Percentiles rank a stretch among this genome's conserved stretches.
Evolutionary conservation across 495 filamentous ascomycete species (phyloP).

Genomic region (Aspergillus carlsbadensis): DNA sequence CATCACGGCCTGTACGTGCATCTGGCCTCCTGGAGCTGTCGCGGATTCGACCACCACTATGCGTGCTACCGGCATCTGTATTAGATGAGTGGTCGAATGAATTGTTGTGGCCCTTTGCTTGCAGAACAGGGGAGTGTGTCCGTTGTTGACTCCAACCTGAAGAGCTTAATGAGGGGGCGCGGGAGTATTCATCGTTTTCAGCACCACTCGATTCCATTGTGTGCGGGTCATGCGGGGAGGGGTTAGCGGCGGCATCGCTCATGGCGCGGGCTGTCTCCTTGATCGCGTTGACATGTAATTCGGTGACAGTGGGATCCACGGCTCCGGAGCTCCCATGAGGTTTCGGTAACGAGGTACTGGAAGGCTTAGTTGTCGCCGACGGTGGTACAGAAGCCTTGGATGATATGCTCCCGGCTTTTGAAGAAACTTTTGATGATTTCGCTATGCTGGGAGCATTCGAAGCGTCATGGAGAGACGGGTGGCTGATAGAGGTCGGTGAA

Average conservation of each 20-base stretch:
- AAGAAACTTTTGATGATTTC: conserved; percentile 55
- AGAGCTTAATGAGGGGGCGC: conserved; percentile 29
- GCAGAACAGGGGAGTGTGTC: conserved; percentile 36
- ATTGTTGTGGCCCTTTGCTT: conserved; percentile 29
- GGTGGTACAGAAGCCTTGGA: conserved; percentile 52
- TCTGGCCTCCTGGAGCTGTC: conserved; percentile 32
- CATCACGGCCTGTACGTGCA: conserved; percentile 27
- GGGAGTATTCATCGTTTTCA: conserved; percentile 32
- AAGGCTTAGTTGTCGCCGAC: conserved; percentile 39
- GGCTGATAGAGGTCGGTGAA: conserved; percentile 36
- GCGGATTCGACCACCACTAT: conserved; percentile 18
- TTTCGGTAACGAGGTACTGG: conserved; percentile 46
- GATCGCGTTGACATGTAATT: conserved; percentile 56
- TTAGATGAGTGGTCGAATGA: conserved; percentile 23
- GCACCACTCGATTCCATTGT: conserved; percentile 31
- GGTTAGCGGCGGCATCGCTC: conserved; percentile 35
- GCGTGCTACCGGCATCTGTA: conserved; percentile 20
- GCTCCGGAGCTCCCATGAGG: conserved; percentile 36
- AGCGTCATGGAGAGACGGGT: conserved; percentile 32
- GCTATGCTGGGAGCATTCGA: conserved; percentile 36
- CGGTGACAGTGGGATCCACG: conserved; percentile 47
- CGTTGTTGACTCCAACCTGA: conserved; percentile 32
- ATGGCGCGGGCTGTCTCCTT: conserved; percentile 43
- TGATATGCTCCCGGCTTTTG: conserved; percentile 50
- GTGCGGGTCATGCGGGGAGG: conserved; percentile 26